Evolutionary conservation across 2,329 filamentous ascomycete genomes (phyloP).

Genomic region (Phoma sp.): DNA sequence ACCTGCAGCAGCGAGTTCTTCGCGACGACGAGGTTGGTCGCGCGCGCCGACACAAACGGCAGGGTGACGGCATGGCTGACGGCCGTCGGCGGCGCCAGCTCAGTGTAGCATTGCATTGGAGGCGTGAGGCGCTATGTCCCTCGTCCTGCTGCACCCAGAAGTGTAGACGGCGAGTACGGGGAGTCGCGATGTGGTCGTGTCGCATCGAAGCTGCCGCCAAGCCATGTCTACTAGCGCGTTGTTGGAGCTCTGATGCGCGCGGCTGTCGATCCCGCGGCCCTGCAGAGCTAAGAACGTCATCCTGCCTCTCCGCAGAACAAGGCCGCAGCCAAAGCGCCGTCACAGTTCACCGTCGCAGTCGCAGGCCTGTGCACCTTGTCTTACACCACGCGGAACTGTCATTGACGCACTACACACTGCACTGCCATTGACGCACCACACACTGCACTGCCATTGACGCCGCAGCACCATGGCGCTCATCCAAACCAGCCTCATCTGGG

Average conservation of each 20-base stretch:
- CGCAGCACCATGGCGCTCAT: constrained; percentile 68
- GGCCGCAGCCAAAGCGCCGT: neutral
- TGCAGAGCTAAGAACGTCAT: constrained; percentile 5
- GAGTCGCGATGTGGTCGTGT: neutral
- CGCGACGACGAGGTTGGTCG: constrained; percentile 87
- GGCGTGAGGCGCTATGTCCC: neutral
- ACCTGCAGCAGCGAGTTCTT: constrained; percentile 94
- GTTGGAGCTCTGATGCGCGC: neutral
- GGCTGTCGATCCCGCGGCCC: constrained; percentile 2
- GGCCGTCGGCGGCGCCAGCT: constrained; percentile 91
- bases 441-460: neutral
- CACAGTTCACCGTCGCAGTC: neutral
- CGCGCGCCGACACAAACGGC: constrained; percentile 76
- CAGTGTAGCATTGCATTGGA: constrained; percentile 95
- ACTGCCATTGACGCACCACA: too few species aligned
- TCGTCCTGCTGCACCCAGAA: neutral
- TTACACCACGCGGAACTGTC: too few species aligned
- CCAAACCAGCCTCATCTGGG: constrained; percentile 92
- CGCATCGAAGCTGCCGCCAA: neutral
- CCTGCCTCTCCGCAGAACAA: constrained; percentile 1
- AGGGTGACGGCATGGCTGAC: constrained; percentile 86
- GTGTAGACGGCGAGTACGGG: too few species aligned
- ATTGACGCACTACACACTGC: too few species aligned
- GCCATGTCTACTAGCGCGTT: constrained; percentile 3
- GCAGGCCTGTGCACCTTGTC: too few species aligned